phyloP scores from a whole-genome alignment of 192 early-diverging fungal species.

The Coemansia sp. region DNA sequence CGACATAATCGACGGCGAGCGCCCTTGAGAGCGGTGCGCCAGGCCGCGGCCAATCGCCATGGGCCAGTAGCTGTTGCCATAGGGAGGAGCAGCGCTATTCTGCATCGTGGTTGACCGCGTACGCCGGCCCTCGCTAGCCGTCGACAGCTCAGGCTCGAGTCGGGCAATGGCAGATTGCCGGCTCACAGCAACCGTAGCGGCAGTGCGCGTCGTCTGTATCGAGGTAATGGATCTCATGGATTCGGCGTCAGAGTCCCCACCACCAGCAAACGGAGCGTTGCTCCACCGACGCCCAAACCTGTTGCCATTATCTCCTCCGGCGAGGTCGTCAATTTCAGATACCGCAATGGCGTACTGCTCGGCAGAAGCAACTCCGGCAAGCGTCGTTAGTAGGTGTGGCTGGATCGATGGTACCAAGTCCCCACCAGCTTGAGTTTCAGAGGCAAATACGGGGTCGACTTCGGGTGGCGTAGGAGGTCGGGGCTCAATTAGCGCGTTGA shows the following conservation, averaged over 20 bases:
- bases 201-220: constrained; percentile 34
- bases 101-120: constrained; percentile 29
- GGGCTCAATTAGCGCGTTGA: constrained; percentile 44
- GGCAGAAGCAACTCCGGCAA: not conserved
- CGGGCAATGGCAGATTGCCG: constrained; percentile 8
- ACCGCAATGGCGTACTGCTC: constrained; percentile 21
- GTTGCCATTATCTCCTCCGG: not conserved
- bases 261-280: not conserved
- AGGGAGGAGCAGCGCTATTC: constrained; percentile 4
- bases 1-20: constrained; percentile 24
- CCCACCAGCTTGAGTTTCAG: not conserved
- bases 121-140: constrained; percentile 7
- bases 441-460: constrained; percentile 33
- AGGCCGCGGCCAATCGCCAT: not conserved
- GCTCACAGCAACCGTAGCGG: constrained; percentile 22
- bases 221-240: constrained; percentile 41
- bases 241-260: constrained; percentile 32
- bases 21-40: constrained; percentile 2
- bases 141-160: not conserved
- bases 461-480: constrained; percentile 42
- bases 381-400: not conserved
- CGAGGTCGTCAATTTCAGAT: constrained; percentile 11
- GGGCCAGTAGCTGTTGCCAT: constrained; percentile 7
- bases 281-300: constrained; percentile 10
- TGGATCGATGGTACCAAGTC: not conserved